A percentile compares a stretch with the other conserved stretches of the same genome.
Conservation (phyloP, 2,329 filamentous ascomycete genomes). For the Penicillium sp. region DNA sequence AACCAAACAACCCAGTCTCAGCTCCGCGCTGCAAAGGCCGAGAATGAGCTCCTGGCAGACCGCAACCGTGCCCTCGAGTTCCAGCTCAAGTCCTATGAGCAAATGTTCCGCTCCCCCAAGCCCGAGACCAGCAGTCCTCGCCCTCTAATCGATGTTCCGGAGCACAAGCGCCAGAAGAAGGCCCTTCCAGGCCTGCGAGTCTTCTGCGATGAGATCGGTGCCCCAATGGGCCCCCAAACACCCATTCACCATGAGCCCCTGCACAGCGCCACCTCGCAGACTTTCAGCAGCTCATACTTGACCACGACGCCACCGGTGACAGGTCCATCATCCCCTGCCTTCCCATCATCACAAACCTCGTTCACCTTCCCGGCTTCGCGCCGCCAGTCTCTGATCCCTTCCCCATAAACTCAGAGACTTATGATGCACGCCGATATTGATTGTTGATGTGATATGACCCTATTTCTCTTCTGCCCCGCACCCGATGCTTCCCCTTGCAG, state of each 20-base stretch:
- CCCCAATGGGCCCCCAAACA: slow-evolving; percentile 21
- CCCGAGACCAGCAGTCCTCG: slow-evolving; percentile 27
- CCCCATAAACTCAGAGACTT: slow-evolving; percentile 13
- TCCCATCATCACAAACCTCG: slow-evolving; percentile 20
- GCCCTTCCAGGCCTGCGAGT: slow-evolving; percentile 33
- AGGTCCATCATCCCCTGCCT: slow-evolving; percentile 35
- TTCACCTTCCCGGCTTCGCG: slow-evolving; percentile 28
- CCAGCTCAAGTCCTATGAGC: slow-evolving; percentile 37
- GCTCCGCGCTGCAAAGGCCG: slow-evolving; percentile 32
- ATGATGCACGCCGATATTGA: slow-evolving; percentile 11
- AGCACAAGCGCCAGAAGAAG: slow-evolving; percentile 30
- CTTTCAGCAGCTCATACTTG: slow-evolving; percentile 29
- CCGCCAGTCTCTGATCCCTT: slow-evolving; percentile 27
- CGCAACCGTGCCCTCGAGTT: slow-evolving; percentile 36
- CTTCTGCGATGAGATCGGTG: slow-evolving; percentile 33
- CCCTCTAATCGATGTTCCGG: slow-evolving; percentile 24
- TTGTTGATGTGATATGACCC: slow-evolving; percentile 13
- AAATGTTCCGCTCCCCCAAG: slow-evolving; percentile 37
- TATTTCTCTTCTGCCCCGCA: slow-evolving; percentile 5
- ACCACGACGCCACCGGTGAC: slow-evolving; percentile 33
- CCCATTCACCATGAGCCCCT: slow-evolving; percentile 21
- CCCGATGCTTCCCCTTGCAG: slow-evolving; percentile 12
- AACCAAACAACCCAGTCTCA: slow-evolving; percentile 34
- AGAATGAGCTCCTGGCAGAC: slow-evolving; percentile 34
- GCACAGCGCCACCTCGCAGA: slow-evolving; percentile 25